Percentiles rank a stretch among this genome's conserved stretches.
These are phyloP conservation scores for Onygena corvina DNA, from an alignment of 2,329 filamentous ascomycete species.

Conservation along the genomic window DNA sequence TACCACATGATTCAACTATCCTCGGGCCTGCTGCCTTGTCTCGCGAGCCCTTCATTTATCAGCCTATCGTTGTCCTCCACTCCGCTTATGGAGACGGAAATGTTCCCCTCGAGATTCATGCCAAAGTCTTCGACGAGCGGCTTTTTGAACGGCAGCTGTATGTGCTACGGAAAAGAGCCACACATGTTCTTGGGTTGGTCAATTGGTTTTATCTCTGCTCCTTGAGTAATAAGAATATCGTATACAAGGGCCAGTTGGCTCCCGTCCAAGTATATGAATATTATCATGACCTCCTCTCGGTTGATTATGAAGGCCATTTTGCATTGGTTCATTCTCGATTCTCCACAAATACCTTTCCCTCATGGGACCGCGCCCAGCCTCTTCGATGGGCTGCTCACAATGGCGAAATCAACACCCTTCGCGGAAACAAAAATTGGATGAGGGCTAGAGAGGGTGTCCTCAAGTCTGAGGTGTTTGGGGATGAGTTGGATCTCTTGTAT, in stretches of 20 bases:
- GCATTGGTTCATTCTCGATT: constrained; percentile 94
- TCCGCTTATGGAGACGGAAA: constrained; percentile 73
- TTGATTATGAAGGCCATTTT: constrained; percentile 95
- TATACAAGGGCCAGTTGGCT: constrained; percentile 94
- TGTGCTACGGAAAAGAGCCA: constrained; percentile 85
- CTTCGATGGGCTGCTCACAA: constrained; percentile 96
- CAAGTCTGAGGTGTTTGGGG: constrained; percentile 82
- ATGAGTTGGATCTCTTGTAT: constrained; percentile 80
- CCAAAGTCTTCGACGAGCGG: constrained; percentile 68
- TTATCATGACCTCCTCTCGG: constrained; percentile 92
- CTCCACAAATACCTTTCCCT: constrained; percentile 96
- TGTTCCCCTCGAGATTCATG: constrained; percentile 65
- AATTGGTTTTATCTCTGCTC: constrained; percentile 99
- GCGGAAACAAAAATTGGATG: constrained; percentile 99
- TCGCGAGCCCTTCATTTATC: constrained; percentile 85
- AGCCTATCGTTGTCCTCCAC: constrained; percentile 84
- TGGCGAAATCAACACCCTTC: constrained; percentile 93
- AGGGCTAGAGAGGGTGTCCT: constrained; percentile 88
- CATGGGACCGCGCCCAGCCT: constrained; percentile 94
- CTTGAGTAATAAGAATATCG: constrained; percentile 93
- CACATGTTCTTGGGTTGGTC: constrained; percentile 84
- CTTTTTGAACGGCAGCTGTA: constrained; percentile 89
- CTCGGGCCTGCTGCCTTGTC: constrained; percentile 87
- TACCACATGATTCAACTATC: constrained; percentile 83
- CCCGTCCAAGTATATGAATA: constrained; percentile 95